phyloP scores from a whole-genome alignment of 495 filamentous ascomycete genomes.

The Lasiosphaeriaceae sp. region DNA sequence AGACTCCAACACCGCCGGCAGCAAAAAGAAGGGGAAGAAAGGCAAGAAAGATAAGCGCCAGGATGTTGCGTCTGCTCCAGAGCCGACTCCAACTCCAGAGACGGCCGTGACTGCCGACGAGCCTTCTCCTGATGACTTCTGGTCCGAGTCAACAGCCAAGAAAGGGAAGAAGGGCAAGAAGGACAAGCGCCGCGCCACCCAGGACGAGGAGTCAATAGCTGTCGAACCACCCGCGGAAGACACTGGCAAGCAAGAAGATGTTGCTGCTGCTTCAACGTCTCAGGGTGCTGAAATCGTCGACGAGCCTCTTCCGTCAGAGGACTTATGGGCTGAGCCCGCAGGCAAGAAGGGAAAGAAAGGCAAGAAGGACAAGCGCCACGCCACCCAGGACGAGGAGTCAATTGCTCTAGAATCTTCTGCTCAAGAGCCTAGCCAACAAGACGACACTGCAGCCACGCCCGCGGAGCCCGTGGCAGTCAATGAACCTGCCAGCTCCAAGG shows the following conservation, averaged over 20 bases:
- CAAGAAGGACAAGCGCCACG: constrained; percentile 14
- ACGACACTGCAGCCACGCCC: not conserved
- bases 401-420: not conserved
- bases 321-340: not conserved
- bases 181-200: constrained; percentile 8
- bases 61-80: not conserved
- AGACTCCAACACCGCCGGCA: not conserved
- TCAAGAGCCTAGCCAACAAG: not conserved
- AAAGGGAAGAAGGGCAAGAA: constrained; percentile 23
- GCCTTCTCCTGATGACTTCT: not conserved
- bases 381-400: not conserved
- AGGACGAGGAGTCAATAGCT: not conserved
- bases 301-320: not conserved
- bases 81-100: not conserved
- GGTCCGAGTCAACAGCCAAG: not conserved
- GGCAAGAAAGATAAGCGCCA: too few species aligned
- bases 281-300: not conserved
- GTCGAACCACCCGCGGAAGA: not conserved
- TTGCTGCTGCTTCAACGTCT: not conserved
- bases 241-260: too few species aligned
- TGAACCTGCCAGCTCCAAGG: not conserved
- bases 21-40: too few species aligned
- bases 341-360: constrained; percentile 21
- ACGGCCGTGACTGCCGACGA: not conserved
- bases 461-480: not conserved